Evolutionary conservation across 2,329 filamentous ascomycete species (phyloP), one percentile per base, ranked within the genome.

Genomic region (Geosmithia flava): DNA sequence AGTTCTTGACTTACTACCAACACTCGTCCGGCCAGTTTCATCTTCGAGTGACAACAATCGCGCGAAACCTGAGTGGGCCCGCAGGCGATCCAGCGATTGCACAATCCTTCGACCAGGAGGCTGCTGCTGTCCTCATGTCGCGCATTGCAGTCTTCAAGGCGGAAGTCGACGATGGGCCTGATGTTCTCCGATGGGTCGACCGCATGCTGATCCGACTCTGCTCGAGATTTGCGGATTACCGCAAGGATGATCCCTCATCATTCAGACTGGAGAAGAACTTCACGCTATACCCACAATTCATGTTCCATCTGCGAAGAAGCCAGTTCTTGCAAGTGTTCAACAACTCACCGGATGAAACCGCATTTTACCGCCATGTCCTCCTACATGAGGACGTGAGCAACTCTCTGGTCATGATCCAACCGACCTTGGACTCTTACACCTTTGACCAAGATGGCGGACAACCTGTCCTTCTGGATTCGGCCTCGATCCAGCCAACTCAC

Each of bases 291-390:
- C 93, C 93, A 23, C 93, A 98, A 64, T 98, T 98, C 70, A 98
- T 98, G 93, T 98, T 98, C 75, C 93, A 98, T 66, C 77, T 98
- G 52, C 85, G 93, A 57, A 81, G 93, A 66, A 95, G 89, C 67
- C 93, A 97, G 66, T 98, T 98, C 73, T 68, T 98, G 54, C 93
- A 98, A 62, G 90, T 98, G 49, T 98, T 98, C 78, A 98, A 98
- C 74, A 98, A 97, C 67, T 97, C 91, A 0, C 93, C 93, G 7
- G 93, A 98, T 58, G 93, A 98, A 68, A 98, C 93, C 20, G 93
- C 93, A n/a, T 98, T 98, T 68, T 95, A 97, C 64, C 80, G 93
- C 52, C 93, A 98, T 62, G 89, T 98, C 3, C 75, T 98, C 53
- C 95, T 97, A 63, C 90, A 97, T 59, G 93, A 98, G 66, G 93